Evolutionary conservation across 2,329 filamentous ascomycete genomes (phyloP), one percentile per base, ranked within the genome.

Genomic region (Neofusicoccum cordaticola): DNA sequence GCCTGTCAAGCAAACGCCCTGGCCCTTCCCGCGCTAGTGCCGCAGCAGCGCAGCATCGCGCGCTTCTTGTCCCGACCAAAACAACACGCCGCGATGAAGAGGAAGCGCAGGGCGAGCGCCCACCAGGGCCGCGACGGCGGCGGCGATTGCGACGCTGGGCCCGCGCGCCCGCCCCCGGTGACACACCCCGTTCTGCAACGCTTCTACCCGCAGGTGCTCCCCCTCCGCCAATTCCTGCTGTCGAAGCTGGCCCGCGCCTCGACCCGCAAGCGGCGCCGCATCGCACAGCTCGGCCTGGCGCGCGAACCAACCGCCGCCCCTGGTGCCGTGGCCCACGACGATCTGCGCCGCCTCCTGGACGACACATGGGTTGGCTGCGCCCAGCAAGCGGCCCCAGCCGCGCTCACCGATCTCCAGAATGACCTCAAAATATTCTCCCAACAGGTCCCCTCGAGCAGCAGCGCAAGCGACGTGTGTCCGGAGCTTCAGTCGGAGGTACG

Each of bases 191-290:
- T 95, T 39, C 81, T 96, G 64, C 82, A 82, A 51, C 84, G 85
- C 67, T 90, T 89, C 77, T 96, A 93, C 77, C 78, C 83, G 7
- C 77, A 83, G 52, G 84, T 93, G 12, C 75, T 86, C 63, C 88
- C 88, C 0, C 80, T 97, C 65, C 87, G 92, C 70, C 82, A 89
- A 65, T 91, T 92, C 78, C 79, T 93, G 67, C 79, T 93, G 53
- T 80, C 81, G 19, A 85, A 82, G 66, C 83, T 96, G 11, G 89
- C 91, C 0, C 69, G 75, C n/a, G 82, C 86, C 11, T 94, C 91
- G 4, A 90, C 79, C 66, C 75, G 76, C 62, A 79, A 82, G 50
- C 80, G 79, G 47, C 80, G 82, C 42, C 80, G 75, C 65, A 78
- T 85, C 64, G 73, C 74, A 73, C 78, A 75, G 50, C 69, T 74